Conservation (phyloP, 2,329 filamentous ascomycete species). For the Talaromyces amestolkiae region DNA sequence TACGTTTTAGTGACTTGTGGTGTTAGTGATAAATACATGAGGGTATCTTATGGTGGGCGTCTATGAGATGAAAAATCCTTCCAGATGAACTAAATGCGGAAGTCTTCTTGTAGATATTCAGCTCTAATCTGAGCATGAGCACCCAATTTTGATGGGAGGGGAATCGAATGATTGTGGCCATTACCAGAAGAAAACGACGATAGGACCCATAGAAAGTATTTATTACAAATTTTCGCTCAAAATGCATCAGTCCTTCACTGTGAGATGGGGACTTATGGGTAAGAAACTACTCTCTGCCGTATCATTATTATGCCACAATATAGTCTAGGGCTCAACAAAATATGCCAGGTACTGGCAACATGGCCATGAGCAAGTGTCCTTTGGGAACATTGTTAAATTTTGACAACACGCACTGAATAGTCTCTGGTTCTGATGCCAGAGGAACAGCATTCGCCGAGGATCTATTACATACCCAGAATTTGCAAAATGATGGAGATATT, state of each 20-base stretch:
- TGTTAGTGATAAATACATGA: not conserved
- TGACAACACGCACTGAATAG: not conserved
- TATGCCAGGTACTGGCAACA: constrained; percentile 3
- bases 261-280: constrained; percentile 47
- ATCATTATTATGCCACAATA: not conserved
- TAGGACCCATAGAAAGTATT: not conserved
- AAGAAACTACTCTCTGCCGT: constrained; percentile 18
- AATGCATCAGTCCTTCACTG: constrained; percentile 27
- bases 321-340: not conserved
- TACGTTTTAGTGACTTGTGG: not conserved
- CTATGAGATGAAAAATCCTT: not conserved
- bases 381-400: not conserved
- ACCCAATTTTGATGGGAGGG: not conserved
- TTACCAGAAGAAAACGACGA: not conserved
- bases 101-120: not conserved
- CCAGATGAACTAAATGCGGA: not conserved
- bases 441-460: constrained; percentile 45
- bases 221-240: not conserved
- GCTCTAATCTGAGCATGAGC: not conserved
- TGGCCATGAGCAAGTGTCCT: constrained; percentile 2
- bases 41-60: not conserved
- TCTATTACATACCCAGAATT: constrained; percentile 68
- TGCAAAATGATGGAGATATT: constrained; percentile 68
- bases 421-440: not conserved
- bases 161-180: not conserved